Percentiles rank a stretch among this genome's conserved stretches.
phyloP scores from a whole-genome alignment of 768 basidiomycete species.

The Mycena olivaceomarginata region DNA sequence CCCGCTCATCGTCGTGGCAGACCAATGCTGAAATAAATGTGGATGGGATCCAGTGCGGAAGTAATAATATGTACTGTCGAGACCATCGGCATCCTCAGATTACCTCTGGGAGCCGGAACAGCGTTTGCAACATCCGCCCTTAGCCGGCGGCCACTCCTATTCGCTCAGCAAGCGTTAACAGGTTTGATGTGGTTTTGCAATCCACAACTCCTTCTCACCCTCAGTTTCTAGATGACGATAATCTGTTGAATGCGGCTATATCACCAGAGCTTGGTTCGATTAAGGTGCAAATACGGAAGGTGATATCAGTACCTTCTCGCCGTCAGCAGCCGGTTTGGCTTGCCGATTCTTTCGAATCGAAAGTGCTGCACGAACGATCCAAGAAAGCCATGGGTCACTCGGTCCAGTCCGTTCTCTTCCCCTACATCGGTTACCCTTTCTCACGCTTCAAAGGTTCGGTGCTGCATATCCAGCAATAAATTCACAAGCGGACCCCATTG shows the following conservation, averaged over 20 bases:
- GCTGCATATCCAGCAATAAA: background rate
- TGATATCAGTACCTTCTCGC: background rate
- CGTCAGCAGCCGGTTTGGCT: background rate
- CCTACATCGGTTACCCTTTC: background rate
- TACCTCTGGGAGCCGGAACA: conserved; percentile 5
- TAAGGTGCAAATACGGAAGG: background rate
- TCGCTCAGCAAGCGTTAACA: conserved; percentile 4
- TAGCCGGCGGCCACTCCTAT: background rate
- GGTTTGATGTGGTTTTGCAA: conserved; percentile 1
- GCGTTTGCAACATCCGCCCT: conserved; percentile 1
- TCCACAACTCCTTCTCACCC: background rate
- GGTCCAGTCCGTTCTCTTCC: conserved; percentile 11
- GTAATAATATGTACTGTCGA: background rate
- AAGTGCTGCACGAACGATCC: conserved; percentile 31
- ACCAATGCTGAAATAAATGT: background rate
- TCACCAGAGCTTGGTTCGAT: conserved; percentile 35
- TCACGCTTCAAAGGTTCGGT: conserved; percentile 19
- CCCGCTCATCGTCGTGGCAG: background rate
- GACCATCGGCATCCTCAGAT: background rate
- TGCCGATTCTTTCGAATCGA: background rate
- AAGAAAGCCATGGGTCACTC: conserved; percentile 41
- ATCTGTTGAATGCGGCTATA: conserved; percentile 20
- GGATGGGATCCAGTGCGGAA: conserved; percentile 10
- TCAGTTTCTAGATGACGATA: conserved; percentile 27
- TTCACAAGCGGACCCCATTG: background rate